These are phyloP conservation scores for Apiospora koreana DNA, from an alignment of 2,329 filamentous ascomycete genomes.

Conservation along the genomic window DNA sequence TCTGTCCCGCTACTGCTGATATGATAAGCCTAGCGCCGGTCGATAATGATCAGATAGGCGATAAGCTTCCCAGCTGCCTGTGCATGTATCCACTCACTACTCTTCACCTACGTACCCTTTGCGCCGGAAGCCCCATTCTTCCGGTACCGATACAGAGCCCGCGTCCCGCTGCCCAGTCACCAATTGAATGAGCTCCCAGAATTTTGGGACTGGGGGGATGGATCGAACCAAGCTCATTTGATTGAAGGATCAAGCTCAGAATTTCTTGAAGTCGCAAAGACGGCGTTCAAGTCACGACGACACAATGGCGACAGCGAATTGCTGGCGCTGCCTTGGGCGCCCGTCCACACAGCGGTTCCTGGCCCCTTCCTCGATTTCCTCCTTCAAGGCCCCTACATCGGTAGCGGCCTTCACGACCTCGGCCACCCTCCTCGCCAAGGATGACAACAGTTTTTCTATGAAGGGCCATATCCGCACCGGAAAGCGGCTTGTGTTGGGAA, in stretches of 20 bases:
- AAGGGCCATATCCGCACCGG: conserved; percentile 33
- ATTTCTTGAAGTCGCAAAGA: conserved; percentile 4
- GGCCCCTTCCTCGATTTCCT: conserved; percentile 23
- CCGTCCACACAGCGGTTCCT: conserved; percentile 30
- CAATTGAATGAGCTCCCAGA: conserved; percentile 4
- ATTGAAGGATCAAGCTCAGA: conserved; percentile 2
- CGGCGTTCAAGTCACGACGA: conserved; percentile 17
- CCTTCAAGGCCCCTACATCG: conserved; percentile 25
- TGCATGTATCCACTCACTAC: too few relatives aligned
- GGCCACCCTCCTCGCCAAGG: conserved; percentile 19
- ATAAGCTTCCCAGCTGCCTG: too few relatives aligned
- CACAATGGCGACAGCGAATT: conserved; percentile 42
- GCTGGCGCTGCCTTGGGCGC: conserved; percentile 44
- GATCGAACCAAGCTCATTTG: background rate
- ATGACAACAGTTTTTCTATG: conserved; percentile 15
- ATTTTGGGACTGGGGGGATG: conserved; percentile 6
- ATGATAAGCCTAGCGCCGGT: background rate
- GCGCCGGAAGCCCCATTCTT: conserved; percentile 8
- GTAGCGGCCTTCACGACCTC: conserved; percentile 32
- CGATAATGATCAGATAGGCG: background rate
- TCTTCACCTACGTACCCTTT: background rate
- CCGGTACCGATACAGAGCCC: conserved; percentile 8
- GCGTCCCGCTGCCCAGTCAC: background rate
- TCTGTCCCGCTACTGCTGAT: conserved; percentile 3
- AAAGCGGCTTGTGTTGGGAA: conserved; percentile 41